A percentile compares a stretch with the other conserved stretches of the same genome.
Conservation (phyloP, 139 green algal genomes). For the Chlorokybus atmophyticus region DNA sequence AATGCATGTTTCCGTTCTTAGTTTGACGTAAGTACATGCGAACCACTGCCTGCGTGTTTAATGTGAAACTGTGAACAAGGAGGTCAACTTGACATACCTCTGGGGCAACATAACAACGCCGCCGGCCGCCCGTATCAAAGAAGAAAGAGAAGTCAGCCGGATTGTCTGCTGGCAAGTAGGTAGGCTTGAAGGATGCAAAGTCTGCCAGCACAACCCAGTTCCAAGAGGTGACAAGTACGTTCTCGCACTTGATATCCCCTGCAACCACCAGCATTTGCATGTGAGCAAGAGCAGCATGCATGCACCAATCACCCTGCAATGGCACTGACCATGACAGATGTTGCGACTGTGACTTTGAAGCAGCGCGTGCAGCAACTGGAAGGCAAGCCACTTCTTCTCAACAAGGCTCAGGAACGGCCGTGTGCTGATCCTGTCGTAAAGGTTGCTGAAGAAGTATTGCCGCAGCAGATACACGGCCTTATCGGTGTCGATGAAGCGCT, state of each 20-base stretch:
- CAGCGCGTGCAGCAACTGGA: constrained; percentile 53
- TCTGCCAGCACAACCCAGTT: constrained; percentile 79
- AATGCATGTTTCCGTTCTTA: too few relatives aligned
- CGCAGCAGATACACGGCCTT: constrained; percentile 58
- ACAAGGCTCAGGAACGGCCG: constrained; percentile 76
- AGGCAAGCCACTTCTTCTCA: constrained; percentile 88
- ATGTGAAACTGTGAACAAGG: too few relatives aligned
- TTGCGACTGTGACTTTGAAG: constrained; percentile 43
- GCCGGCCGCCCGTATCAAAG: constrained; percentile 80
- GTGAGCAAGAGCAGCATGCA: too few relatives aligned
- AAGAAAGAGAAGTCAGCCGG: constrained; percentile 93
- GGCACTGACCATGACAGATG: constrained; percentile 51
- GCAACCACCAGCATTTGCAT: too few relatives aligned
- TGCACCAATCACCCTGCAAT: too few relatives aligned
- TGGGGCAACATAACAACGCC: constrained; percentile 85
- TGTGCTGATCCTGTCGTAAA: constrained; percentile 77
- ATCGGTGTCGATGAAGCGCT: constrained; percentile 58
- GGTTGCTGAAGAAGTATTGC: constrained; percentile 67
- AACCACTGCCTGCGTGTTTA: too few relatives aligned
- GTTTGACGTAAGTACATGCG: too few relatives aligned
- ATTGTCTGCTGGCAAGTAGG: constrained; percentile 80
- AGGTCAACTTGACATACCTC: constrained; percentile 20
- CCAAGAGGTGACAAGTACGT: constrained; percentile 86
- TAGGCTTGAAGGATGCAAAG: constrained; percentile 87
- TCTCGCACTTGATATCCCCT: constrained; percentile 90